These are phyloP conservation scores for Agaricus sinodeliciosus DNA, from an alignment of 768 basidiomycete genomes.

Conservation along the genomic window DNA sequence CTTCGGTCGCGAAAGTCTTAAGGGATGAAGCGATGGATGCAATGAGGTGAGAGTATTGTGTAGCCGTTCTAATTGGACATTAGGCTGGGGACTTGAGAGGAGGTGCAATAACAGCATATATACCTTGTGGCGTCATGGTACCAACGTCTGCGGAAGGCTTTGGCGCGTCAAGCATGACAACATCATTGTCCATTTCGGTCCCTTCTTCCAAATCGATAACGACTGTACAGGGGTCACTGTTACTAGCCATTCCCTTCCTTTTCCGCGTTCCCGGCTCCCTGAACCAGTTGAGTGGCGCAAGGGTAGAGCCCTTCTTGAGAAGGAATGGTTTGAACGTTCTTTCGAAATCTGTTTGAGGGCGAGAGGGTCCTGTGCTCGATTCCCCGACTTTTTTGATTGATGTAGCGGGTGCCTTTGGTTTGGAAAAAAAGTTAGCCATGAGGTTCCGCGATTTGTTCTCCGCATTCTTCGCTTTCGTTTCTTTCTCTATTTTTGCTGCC, in stretches of 20 bases:
- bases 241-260: constrained; percentile 13
- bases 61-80: constrained; percentile 28
- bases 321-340: constrained; percentile 74
- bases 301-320: constrained; percentile 62
- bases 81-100: not conserved
- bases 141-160: constrained; percentile 19
- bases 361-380: constrained; percentile 30
- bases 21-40: constrained; percentile 19
- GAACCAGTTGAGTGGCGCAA: constrained; percentile 77
- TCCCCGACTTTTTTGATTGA: constrained; percentile 19
- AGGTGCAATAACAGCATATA: not conserved
- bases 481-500: constrained; percentile 60
- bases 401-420: constrained; percentile 34
- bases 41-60: constrained; percentile 28
- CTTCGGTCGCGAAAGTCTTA: constrained; percentile 14
- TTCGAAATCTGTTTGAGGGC: constrained; percentile 57
- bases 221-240: constrained; percentile 41
- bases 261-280: constrained; percentile 23
- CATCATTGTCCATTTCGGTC: constrained; percentile 17
- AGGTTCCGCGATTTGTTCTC: constrained; percentile 68
- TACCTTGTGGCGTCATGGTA: constrained; percentile 37
- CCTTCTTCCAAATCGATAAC: constrained; percentile 49
- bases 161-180: constrained; percentile 20
- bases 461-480: constrained; percentile 64
- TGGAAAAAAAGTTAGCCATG: constrained; percentile 76